Evolutionary conservation across 2,329 filamentous ascomycete species (phyloP).

Genomic region (Aspergillus sp.): DNA sequence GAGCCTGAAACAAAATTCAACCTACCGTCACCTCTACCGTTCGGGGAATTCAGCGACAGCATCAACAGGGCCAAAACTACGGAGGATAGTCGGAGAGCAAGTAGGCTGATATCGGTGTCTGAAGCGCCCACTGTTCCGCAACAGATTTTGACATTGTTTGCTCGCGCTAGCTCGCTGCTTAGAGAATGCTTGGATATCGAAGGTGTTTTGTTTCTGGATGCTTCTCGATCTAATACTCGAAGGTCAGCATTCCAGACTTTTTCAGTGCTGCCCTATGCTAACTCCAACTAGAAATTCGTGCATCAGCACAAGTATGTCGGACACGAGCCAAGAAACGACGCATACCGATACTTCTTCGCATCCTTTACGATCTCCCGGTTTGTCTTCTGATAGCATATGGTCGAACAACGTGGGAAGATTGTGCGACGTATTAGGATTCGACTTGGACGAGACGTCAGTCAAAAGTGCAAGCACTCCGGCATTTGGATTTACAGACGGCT

Average conservation of each 20-base stretch:
- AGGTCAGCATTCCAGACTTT: constrained; percentile 6
- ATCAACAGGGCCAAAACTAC: constrained; percentile 1
- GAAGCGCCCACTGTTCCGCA: constrained; percentile 6
- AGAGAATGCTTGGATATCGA: constrained; percentile 35
- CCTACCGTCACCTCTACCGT: not conserved
- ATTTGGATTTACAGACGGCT: constrained; percentile 7
- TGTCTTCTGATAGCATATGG: constrained; percentile 4
- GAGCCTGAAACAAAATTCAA: not conserved
- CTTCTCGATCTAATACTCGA: constrained; percentile 13
- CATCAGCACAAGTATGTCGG: not conserved
- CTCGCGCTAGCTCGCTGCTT: constrained; percentile 38
- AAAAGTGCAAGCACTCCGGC: not conserved
- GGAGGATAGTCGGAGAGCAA: constrained; percentile 7
- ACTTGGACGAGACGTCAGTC: constrained; percentile 1
- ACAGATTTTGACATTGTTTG: constrained; percentile 26
- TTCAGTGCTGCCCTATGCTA: not conserved
- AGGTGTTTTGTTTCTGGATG: constrained; percentile 26
- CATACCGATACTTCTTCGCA: not conserved
- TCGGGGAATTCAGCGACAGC: constrained; percentile 1
- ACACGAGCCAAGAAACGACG: not conserved
- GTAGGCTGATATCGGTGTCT: constrained; percentile 7
- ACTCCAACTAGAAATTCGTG: not conserved
- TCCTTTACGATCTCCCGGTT: constrained; percentile 3
- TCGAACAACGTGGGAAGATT: constrained; percentile 9
- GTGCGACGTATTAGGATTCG: constrained; percentile 9